These are phyloP conservation scores for Xylariaceae sp. DNA, from an alignment of 2,329 filamentous ascomycete species.

Conservation along the genomic window DNA sequence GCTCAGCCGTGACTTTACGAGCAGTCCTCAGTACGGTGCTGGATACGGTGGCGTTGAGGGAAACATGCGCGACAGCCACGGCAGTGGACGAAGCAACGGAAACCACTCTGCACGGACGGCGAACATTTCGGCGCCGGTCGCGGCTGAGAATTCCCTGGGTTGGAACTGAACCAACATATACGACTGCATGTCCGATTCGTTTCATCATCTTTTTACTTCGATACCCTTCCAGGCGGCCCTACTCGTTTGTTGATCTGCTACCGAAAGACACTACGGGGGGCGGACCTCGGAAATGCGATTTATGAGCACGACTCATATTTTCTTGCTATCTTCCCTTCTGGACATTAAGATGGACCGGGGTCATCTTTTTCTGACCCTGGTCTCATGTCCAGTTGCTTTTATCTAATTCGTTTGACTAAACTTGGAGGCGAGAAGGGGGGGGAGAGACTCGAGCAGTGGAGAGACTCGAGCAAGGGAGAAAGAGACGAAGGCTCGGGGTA, in stretches of 20 bases:
- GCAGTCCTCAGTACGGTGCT: conserved; percentile 11
- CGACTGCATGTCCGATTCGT: conserved; percentile 25
- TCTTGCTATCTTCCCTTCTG: conserved; percentile 24
- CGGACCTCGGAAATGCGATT: conserved; percentile 22
- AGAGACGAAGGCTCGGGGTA: conserved; percentile 12
- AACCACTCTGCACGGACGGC: conserved; percentile 48
- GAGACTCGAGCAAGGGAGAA: conserved; percentile 16
- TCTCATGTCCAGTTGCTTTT: conserved; percentile 24
- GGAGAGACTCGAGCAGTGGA: conserved; percentile 11
- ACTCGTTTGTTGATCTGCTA: conserved; percentile 11
- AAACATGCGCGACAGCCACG: conserved; percentile 48
- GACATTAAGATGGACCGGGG: conserved; percentile 20
- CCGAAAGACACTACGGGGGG: conserved; percentile 14
- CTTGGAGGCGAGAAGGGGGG: conserved; percentile 8
- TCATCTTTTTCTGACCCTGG: conserved; percentile 27
- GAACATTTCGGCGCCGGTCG: conserved; percentile 81
- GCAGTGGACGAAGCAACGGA: conserved; percentile 54
- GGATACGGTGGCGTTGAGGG: conserved; percentile 43
- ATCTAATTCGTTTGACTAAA: conserved; percentile 24
- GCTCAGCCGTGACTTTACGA: conserved; percentile 47
- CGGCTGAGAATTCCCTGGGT: conserved; percentile 88
- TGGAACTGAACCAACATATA: conserved; percentile 64
- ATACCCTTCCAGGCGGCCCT: conserved; percentile 37
- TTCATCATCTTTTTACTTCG: conserved; percentile 32
- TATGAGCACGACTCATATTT: conserved; percentile 22